A percentile compares a stretch with the other conserved stretches of the same genome.
These are phyloP conservation scores for Simplicillium aogashimaense DNA, from an alignment of 2,329 filamentous ascomycete genomes.

Conservation along the genomic window DNA sequence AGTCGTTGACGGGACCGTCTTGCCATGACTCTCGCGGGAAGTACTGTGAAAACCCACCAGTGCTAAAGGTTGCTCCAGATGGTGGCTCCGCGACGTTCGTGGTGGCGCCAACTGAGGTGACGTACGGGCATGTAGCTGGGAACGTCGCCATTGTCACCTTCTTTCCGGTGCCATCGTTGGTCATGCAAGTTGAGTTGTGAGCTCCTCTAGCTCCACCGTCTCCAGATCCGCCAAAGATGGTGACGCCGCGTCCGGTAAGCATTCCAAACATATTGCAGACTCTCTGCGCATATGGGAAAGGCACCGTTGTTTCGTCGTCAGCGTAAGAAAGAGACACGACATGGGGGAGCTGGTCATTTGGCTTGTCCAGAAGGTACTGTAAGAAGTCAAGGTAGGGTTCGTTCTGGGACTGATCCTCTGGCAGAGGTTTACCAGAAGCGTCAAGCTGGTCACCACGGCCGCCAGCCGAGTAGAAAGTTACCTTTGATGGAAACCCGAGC, in stretches of 20 bases:
- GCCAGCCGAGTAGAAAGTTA: constrained; percentile 34
- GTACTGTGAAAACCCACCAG: constrained; percentile 43
- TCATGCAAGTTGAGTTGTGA: constrained; percentile 40
- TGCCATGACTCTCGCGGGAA: constrained; percentile 38
- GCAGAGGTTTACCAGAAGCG: constrained; percentile 22
- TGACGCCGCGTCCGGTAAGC: constrained; percentile 40
- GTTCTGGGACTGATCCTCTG: constrained; percentile 27
- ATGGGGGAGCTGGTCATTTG: constrained; percentile 37
- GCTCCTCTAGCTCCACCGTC: constrained; percentile 37
- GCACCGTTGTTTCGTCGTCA: constrained; percentile 47
- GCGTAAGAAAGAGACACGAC: constrained; percentile 49
- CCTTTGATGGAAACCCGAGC: constrained; percentile 30
- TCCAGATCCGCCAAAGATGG: constrained; percentile 39
- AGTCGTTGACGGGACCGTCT: constrained; percentile 24
- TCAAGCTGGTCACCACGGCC: constrained; percentile 32
- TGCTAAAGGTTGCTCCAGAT: constrained; percentile 32
- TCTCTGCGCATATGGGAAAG: constrained; percentile 36
- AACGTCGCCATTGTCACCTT: constrained; percentile 51
- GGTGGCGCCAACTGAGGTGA: constrained; percentile 57
- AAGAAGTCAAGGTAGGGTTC: constrained; percentile 49
- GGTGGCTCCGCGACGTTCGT: constrained; percentile 24
- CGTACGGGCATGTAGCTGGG: constrained; percentile 57
- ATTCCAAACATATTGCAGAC: constrained; percentile 45
- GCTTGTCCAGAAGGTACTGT: constrained; percentile 34
- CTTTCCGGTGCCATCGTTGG: constrained; percentile 47